These are phyloP conservation scores for Citrullus colocynthis DNA, from an alignment of 306 rosid species.

Conservation along the genomic window DNA sequence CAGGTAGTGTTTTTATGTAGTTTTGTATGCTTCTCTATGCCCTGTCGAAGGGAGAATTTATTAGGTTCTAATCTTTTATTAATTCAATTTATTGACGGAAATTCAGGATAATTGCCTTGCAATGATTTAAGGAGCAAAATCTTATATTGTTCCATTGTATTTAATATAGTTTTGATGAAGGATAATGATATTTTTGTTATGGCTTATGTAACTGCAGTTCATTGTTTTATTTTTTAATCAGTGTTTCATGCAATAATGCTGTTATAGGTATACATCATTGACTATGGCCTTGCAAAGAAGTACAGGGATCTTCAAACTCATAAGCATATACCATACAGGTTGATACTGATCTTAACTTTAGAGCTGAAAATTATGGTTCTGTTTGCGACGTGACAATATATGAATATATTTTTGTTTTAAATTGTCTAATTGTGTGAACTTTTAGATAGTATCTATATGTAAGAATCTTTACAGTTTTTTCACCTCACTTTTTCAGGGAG, in stretches of 20 bases:
- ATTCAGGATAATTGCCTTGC: neutral
- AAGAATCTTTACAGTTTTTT: neutral
- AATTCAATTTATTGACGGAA: neutral
- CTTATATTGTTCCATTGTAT: neutral
- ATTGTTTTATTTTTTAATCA: neutral
- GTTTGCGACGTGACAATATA: neutral
- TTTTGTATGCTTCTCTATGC: neutral
- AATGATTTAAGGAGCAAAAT: neutral
- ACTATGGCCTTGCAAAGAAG: slow-evolving; percentile 96
- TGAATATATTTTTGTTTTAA: neutral
- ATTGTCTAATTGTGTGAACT: neutral
- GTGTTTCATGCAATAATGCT: slow-evolving; percentile 8
- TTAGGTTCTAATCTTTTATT: neutral
- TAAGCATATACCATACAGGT: slow-evolving; percentile 98
- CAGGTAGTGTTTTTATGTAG: slow-evolving; percentile 40
- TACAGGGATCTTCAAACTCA: slow-evolving; percentile 95
- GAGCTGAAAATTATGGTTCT: slow-evolving; percentile 3
- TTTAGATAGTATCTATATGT: neutral
- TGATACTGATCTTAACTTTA: neutral
- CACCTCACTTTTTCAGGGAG: slow-evolving; percentile 36
- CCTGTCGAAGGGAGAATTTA: neutral
- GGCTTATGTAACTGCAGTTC: neutral
- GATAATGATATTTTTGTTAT: neutral
- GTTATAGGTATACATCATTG: slow-evolving; percentile 79
- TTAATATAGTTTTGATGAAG: neutral